Evolutionary conservation across 208 protist species (phyloP).

Genomic region (Acanthamoeba culbertsoni): DNA sequence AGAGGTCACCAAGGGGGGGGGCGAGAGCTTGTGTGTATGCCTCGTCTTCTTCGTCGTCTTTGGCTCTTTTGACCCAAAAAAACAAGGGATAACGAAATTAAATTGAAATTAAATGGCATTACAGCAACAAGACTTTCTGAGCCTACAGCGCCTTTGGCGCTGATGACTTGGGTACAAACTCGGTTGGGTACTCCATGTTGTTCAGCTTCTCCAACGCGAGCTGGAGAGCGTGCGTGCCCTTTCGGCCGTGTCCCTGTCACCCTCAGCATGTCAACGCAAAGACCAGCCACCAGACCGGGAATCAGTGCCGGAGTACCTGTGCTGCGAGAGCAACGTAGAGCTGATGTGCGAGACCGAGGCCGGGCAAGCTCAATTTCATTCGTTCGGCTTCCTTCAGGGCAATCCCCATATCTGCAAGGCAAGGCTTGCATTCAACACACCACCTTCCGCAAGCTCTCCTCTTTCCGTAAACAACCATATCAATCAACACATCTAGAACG

Average conservation of each 20-base stretch:
- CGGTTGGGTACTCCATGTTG: conserved; percentile 79
- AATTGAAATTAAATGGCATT: no score
- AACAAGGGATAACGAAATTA: no score
- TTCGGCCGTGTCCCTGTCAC: conserved; percentile 90
- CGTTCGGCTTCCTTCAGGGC: conserved; percentile 89
- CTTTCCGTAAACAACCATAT: no score
- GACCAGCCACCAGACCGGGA: no score
- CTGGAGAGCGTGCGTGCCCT: conserved; percentile 93
- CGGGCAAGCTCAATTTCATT: conserved; percentile 89
- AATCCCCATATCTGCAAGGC: conserved; percentile 81
- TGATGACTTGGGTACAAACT: not conserved
- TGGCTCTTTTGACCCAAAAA: no score
- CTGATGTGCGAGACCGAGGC: conserved; percentile 89
- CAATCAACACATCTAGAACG: no score
- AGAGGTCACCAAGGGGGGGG: not conserved
- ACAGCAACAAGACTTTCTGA: not conserved
- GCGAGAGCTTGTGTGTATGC: not conserved
- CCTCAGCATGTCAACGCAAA: no score
- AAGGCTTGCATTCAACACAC: not conserved
- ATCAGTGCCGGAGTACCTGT: not conserved
- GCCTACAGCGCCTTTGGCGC: not conserved
- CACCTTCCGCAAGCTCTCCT: no score
- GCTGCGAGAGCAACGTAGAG: conserved; percentile 90
- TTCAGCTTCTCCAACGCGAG: conserved; percentile 90
- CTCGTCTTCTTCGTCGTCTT: not conserved